Percentiles rank a stretch among this genome's conserved stretches.
Conservation (phyloP, 2,329 filamentous ascomycete species). For the Ophiostoma sp. region DNA sequence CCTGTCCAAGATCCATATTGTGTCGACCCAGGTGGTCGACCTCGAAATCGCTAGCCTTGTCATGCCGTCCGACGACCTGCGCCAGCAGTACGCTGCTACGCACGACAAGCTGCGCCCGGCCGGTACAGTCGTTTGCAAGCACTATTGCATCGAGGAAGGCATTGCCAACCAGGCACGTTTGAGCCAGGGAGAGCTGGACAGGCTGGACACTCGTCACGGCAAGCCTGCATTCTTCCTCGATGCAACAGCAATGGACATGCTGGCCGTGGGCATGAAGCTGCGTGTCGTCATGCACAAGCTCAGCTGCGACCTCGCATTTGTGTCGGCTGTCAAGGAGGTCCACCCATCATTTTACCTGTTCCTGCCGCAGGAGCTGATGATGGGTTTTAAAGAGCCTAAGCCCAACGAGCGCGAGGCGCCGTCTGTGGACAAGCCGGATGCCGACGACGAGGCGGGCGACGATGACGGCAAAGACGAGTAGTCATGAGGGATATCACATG, state of each 20-base stretch:
- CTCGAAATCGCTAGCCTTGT: slow-evolving; percentile 57
- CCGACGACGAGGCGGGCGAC: slow-evolving; percentile 30
- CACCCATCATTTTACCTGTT: slow-evolving; percentile 60
- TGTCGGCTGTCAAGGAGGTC: slow-evolving; percentile 53
- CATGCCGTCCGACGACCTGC: slow-evolving; percentile 39
- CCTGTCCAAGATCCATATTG: slow-evolving; percentile 37
- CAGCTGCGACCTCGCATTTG: slow-evolving; percentile 56
- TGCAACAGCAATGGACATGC: slow-evolving; percentile 45
- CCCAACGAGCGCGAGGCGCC: slow-evolving; percentile 42
- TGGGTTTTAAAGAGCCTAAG: slow-evolving; percentile 55
- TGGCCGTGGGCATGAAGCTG: slow-evolving; percentile 62
- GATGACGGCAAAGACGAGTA: slow-evolving; percentile 18
- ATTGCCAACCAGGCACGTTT: slow-evolving; percentile 40
- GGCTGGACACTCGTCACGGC: slow-evolving; percentile 10
- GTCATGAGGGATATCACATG: background rate
- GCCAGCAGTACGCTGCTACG: slow-evolving; percentile 40
- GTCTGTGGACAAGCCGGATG: slow-evolving; percentile 39
- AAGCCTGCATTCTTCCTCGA: slow-evolving; percentile 61
- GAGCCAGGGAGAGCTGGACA: slow-evolving; percentile 32
- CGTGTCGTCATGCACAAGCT: slow-evolving; percentile 52
- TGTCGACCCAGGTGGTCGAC: slow-evolving; percentile 47
- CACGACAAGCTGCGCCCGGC: slow-evolving; percentile 36
- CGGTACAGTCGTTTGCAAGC: slow-evolving; percentile 43
- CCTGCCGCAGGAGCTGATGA: slow-evolving; percentile 65
- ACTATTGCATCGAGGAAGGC: slow-evolving; percentile 45